These are phyloP conservation scores for Sesbania bispinosa DNA, from an alignment of 306 rosid genomes.

Conservation along the genomic window DNA sequence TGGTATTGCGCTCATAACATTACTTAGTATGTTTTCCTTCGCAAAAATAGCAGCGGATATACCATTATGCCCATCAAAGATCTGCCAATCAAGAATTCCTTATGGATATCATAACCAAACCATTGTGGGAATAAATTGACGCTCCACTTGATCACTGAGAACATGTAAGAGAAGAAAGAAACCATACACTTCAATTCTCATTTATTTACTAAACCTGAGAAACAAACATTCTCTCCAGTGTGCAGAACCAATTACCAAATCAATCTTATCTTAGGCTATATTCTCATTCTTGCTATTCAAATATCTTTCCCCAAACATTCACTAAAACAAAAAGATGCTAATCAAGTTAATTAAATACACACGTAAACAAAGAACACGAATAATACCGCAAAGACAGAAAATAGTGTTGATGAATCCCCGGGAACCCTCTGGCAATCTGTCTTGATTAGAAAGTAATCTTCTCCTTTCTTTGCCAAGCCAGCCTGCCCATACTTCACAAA, in stretches of 20 bases:
- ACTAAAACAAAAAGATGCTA: background rate
- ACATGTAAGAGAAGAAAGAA: slow-evolving; percentile 33
- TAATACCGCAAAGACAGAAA: slow-evolving; percentile 83
- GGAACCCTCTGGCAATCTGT: slow-evolving; percentile 65
- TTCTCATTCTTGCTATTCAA: background rate
- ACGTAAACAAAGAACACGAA: slow-evolving; percentile 13
- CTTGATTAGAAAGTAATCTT: slow-evolving; percentile 82
- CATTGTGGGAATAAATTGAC: slow-evolving; percentile 28
- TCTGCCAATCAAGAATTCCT: slow-evolving; percentile 59
- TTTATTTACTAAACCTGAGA: slow-evolving; percentile 13
- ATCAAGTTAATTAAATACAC: background rate
- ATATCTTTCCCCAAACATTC: background rate
- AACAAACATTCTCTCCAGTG: background rate
- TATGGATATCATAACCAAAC: slow-evolving; percentile 40
- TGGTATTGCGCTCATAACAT: slow-evolving; percentile 80
- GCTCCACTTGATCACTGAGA: slow-evolving; percentile 33
- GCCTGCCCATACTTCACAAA: slow-evolving; percentile 84
- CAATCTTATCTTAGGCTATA: background rate
- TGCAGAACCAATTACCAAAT: slow-evolving; percentile 18
- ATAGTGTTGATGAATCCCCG: slow-evolving; percentile 63
- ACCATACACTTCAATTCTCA: slow-evolving; percentile 20
- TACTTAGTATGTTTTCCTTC: slow-evolving; percentile 63
- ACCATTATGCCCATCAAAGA: slow-evolving; percentile 93
- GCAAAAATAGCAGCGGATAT: slow-evolving; percentile 83
- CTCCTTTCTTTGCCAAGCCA: slow-evolving; percentile 94